Conservation (phyloP, 148 eudicot genomes). For the Amaranthus cruentus region DNA sequence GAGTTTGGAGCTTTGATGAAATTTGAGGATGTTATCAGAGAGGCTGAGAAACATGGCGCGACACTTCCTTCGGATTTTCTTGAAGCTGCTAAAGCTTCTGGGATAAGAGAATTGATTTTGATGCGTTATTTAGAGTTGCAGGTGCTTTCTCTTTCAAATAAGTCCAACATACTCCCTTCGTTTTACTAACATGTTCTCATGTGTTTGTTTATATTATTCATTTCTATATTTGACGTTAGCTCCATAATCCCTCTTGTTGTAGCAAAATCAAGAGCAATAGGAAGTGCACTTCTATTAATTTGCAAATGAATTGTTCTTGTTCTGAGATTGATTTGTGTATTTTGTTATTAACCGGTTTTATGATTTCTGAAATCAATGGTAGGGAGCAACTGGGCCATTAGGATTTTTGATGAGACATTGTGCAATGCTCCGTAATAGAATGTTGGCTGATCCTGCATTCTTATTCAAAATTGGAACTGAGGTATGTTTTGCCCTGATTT, state of each 20-base stretch:
- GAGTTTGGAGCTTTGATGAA: conserved; percentile 58
- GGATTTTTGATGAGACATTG: conserved; percentile 71
- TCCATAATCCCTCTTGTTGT: too few species aligned
- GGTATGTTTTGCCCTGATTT: conserved; percentile 30
- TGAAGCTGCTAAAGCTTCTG: conserved; percentile 47
- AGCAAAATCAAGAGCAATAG: too few species aligned
- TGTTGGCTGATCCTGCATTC: conserved; percentile 88
- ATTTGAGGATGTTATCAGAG: conserved; percentile 55
- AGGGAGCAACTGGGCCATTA: conserved; percentile 64
- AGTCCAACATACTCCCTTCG: too few species aligned
- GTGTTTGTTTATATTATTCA: background rate
- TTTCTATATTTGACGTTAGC: too few species aligned
- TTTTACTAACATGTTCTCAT: background rate
- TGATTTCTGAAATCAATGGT: conserved; percentile 18
- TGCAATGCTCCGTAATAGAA: conserved; percentile 65
- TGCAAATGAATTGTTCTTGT: conserved; percentile 36
- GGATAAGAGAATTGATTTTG: conserved; percentile 40
- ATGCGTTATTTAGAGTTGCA: conserved; percentile 50
- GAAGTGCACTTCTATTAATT: background rate
- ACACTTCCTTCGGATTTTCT: conserved; percentile 50
- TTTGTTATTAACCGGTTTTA: background rate
- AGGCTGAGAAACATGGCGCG: conserved; percentile 45
- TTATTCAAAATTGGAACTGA: conserved; percentile 93
- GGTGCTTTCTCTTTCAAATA: conserved; percentile 20
- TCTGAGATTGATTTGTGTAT: background rate